Base-by-base conservation (phyloP, 495 filamentous ascomycete genomes). In the Talaromyces liani region DNA sequence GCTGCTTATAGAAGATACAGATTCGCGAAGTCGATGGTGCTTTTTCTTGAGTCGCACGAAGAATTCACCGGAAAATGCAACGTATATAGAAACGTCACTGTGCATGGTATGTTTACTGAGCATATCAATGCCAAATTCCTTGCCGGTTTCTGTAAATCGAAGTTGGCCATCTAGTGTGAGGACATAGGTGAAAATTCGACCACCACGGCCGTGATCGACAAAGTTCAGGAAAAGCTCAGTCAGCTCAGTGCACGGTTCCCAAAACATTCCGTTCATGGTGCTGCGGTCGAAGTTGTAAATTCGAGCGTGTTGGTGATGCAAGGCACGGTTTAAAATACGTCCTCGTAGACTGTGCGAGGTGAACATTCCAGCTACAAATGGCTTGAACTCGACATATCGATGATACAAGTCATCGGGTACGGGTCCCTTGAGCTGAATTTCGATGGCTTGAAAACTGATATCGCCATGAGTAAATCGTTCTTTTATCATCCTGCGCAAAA, bases 21-120 rank as follows among this genome's bases (percentile, higher is more conserved):
- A 58, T 36, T 31, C 56, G 12, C 56, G 27, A 33, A 18, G 20
- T 45, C 72, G 72, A 61, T 69, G 71, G 7, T 74, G 79, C 36
- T 69, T 75, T 67, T 80, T 81, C n/a, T 85, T 73, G 14, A 87
- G 85, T 4, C 92, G 84, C 63, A 98, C 81, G 72, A 96, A 95
- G 72, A 98, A 98, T 72, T 98, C 93, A 16, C 93, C 93, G 4
- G 88, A 88, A 71, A 87, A 97, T 2, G 92, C 92, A 63, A 98
- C 89, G 71, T 96, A 95, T 20, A 88, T 88, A 16, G 87, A 87
- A 4, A 95, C 92, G 74, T 96, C 87, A 69, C 89, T 92, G 70
- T 98, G 93, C 88, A 98, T 92, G 33, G 90, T 95, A 72, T 98
- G 93, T 71, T 98, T 98, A 67, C 85, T 89, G 62, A 98, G 75